phyloP scores from a whole-genome alignment of 139 green algal species.

The Auxenochlorella protothecoides region DNA sequence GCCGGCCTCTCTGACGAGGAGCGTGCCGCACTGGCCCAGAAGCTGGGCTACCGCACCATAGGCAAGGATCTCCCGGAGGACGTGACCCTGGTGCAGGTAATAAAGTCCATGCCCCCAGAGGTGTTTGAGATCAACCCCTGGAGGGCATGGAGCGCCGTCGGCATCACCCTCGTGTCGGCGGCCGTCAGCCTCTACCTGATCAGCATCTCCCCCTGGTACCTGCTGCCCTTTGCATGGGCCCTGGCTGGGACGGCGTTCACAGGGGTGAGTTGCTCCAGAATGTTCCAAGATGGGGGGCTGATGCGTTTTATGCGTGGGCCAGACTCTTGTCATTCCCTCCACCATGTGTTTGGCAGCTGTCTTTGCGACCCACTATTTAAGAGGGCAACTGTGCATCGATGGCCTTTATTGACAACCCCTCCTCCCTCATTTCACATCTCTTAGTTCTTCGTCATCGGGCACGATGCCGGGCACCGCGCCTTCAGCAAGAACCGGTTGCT shows the following conservation, averaged over 20 bases:
- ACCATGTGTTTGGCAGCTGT: no score
- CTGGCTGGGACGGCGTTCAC: constrained; percentile 86
- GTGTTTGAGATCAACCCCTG: constrained; percentile 73
- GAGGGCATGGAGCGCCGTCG: constrained; percentile 64
- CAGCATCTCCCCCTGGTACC: constrained; percentile 71
- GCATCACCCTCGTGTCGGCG: constrained; percentile 49
- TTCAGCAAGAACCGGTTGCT: constrained; percentile 93
- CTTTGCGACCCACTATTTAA: no score
- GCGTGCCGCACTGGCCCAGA: constrained; percentile 25
- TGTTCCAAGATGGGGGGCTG: not conserved
- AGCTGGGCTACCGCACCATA: constrained; percentile 75
- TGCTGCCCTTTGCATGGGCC: constrained; percentile 85
- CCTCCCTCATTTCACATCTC: not conserved
- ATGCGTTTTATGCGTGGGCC: no score
- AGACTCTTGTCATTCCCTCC: not conserved
- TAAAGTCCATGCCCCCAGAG: constrained; percentile 67
- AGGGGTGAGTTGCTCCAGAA: constrained; percentile 46
- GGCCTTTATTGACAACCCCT: not conserved
- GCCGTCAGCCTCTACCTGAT: constrained; percentile 65
- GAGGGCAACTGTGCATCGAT: not conserved
- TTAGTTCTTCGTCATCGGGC: constrained; percentile 87
- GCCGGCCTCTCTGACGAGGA: constrained; percentile 19
- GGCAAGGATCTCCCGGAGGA: constrained; percentile 70
- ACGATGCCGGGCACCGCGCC: constrained; percentile 87
- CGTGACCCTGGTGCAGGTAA: constrained; percentile 71